These are phyloP conservation scores for Citrus inodora DNA, from an alignment of 345 rosid species.

Conservation along the genomic window DNA sequence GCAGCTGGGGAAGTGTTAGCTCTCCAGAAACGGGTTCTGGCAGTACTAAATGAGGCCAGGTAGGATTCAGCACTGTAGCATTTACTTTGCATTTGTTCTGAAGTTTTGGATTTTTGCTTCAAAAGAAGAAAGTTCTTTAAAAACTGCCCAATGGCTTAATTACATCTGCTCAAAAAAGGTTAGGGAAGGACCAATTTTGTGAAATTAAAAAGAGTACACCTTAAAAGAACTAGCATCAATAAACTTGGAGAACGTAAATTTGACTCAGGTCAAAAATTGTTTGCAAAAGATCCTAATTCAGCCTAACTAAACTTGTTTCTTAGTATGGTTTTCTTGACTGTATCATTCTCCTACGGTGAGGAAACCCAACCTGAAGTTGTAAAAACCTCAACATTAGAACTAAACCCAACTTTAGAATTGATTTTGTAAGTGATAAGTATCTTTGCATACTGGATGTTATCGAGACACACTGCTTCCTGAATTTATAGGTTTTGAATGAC, in stretches of 20 bases:
- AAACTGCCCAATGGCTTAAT: neutral
- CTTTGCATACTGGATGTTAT: neutral
- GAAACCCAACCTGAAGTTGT: neutral
- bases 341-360: neutral
- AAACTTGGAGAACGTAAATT: neutral
- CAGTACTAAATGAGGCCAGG: constrained; percentile 95
- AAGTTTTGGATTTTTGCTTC: neutral
- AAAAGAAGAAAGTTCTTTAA: neutral
- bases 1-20: constrained; percentile 98
- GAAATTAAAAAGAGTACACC: neutral
- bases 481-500: neutral
- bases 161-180: neutral
- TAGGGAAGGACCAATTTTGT: neutral
- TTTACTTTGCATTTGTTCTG: constrained; percentile 4
- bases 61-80: constrained; percentile 19
- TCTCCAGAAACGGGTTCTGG: constrained; percentile 89
- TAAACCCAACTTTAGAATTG: no score
- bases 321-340: neutral
- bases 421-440: neutral
- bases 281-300: neutral
- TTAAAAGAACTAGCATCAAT: neutral
- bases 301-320: neutral
- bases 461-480: neutral
- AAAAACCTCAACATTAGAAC: neutral
- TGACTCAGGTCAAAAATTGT: neutral